Base-by-base conservation (phyloP, 306 rosid genomes). In the Crotalaria pallida region DNA sequence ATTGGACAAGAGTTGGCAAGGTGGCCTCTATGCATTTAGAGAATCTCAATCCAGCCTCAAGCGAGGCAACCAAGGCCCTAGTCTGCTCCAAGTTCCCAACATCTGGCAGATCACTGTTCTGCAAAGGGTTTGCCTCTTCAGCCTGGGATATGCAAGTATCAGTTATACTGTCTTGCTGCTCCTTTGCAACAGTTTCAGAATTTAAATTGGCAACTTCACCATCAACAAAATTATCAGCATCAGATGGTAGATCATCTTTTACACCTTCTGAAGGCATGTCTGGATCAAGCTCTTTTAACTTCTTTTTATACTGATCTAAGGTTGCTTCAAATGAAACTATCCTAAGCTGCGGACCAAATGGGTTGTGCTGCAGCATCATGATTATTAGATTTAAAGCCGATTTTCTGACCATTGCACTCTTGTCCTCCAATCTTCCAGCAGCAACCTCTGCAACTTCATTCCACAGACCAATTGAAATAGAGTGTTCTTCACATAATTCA, bases 381-480 rank as follows among this genome's bases (percentile, higher is more conserved):
- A 93, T 88, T 69, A 93, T 84, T 57, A 93, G 77, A 57, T 88
- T 88, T 71, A 93, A 64, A 71, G 97, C 96, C 60, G 90, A 85
- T 60, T 93, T 93, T 79, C 98, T 78, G 63, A 93, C 98, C 11
- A 93, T 85, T 72, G 98, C 97, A 85, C 92, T 77, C 89, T 93
- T 93, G 74, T 93, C 98, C 88, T 93, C 98, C 85, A 93, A 80
- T 85, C 98, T 88, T 63, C 98, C 97, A 41, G 98, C 87, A 69
- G 98, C 92, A 81, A 93, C 80, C 60, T 70, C 79, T 15, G 97
- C 96, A 73, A 93, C 88, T 76, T 93, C 89, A 70, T 88, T 93
- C 98, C 98, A 93, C 90, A 93, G 70, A 81, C 98, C 98, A 78
- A 93, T 93, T 53, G 98, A 90, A 79, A 93, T 84, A 78, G 88